Evolutionary conservation across 2,329 filamentous ascomycete species (phyloP).

Genomic region (Daldinia sp.): DNA sequence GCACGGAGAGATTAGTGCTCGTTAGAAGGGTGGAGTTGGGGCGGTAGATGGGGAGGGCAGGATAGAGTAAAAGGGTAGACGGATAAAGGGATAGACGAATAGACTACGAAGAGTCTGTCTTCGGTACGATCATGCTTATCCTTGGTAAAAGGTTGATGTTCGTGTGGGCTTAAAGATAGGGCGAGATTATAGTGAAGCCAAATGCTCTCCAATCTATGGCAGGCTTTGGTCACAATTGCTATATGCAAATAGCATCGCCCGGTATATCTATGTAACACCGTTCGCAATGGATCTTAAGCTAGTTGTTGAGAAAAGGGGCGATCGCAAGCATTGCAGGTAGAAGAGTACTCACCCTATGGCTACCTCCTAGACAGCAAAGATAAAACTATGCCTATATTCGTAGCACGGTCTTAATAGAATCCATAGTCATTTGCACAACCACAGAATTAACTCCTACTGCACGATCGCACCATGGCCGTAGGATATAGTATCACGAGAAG

Average conservation of each 20-base stretch:
- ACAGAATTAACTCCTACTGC: not conserved
- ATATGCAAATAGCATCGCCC: not conserved
- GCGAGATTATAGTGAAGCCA: not conserved
- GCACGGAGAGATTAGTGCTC: constrained; percentile 56
- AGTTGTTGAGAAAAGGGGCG: not conserved
- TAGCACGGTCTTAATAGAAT: too few species aligned
- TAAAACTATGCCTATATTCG: too few species aligned
- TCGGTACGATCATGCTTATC: not conserved
- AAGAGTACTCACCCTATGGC: not conserved
- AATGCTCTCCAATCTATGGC: too few species aligned
- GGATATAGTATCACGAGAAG: not conserved
- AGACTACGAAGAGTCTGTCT: not conserved
- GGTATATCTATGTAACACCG: not conserved
- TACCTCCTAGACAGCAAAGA: not conserved
- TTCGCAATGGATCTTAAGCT: not conserved
- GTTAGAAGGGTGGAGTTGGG: constrained; percentile 65
- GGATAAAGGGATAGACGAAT: not conserved
- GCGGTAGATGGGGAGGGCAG: constrained; percentile 13
- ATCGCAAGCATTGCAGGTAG: not conserved
- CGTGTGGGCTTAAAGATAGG: not conserved
- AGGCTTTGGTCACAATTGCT: not conserved
- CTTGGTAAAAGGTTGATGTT: not conserved
- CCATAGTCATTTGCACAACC: not conserved
- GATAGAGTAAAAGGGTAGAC: not conserved
- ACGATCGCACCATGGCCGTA: too few species aligned